These are phyloP conservation scores for Micractinium conductrix DNA, from an alignment of 139 green algal species.

Conservation along the genomic window DNA sequence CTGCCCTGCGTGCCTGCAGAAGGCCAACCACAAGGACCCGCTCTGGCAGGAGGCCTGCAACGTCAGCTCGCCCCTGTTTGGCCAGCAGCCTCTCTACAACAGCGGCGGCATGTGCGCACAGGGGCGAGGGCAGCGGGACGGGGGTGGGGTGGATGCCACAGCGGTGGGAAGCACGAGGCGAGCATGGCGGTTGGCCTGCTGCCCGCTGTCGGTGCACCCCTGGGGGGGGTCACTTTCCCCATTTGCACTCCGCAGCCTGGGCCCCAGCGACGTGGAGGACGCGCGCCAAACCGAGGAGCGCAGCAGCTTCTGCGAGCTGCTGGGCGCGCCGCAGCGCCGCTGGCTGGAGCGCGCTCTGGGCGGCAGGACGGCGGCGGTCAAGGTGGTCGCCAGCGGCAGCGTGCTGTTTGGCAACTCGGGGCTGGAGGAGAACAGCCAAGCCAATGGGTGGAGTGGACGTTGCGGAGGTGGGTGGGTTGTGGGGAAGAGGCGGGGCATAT, in stretches of 20 bases:
- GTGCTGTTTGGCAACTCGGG: conserved; percentile 13
- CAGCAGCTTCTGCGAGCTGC: conserved; percentile 18
- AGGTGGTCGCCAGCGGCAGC: conserved; percentile 22
- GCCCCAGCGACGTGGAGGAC: neutral
- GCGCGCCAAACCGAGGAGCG: neutral
- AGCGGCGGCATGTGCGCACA: conserved; percentile 11
- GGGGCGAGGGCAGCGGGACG: too few relatives aligned
- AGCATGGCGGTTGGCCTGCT: too few relatives aligned
- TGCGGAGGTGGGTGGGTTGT: conserved; percentile 4
- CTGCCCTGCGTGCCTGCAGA: neutral
- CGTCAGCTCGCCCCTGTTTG: conserved; percentile 47
- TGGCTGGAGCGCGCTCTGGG: conserved; percentile 13
- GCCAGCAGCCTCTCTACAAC: conserved; percentile 17
- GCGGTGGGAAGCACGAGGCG: too few relatives aligned
- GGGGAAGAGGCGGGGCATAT: neutral
- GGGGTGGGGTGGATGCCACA: too few relatives aligned
- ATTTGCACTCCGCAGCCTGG: neutral
- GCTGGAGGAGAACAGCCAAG: conserved; percentile 1
- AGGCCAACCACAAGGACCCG: conserved; percentile 6
- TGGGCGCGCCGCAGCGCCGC: conserved; percentile 14
- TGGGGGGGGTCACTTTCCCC: too few relatives aligned
- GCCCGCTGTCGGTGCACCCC: too few relatives aligned
- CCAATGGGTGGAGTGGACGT: neutral
- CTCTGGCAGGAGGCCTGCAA: conserved; percentile 52
- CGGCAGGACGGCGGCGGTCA: conserved; percentile 4